Conservation (phyloP, 441 rosid genomes). For the Aquilaria agallochum region DNA sequence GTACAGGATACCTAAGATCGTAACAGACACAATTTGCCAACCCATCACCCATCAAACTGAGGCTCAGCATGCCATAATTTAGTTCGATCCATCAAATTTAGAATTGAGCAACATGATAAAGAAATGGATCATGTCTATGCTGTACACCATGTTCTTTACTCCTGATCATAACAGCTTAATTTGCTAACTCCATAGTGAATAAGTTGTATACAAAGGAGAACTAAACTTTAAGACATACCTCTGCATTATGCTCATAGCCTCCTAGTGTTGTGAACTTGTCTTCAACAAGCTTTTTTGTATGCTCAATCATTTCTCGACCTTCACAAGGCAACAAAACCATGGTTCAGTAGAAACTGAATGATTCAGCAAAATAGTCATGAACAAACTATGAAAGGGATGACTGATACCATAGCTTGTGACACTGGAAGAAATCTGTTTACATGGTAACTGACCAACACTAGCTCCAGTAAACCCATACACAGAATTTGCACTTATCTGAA, state of each 20-base stretch:
- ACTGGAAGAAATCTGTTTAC: slow-evolving; percentile 96
- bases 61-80: too few species aligned
- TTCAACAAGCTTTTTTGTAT: slow-evolving; percentile 86
- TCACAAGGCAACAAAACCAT: slow-evolving; percentile 21
- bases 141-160: too few species aligned
- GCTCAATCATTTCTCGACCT: slow-evolving; percentile 99
- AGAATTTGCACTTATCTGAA: slow-evolving; percentile 95
- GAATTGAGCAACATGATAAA: too few species aligned
- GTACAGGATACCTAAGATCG: too few species aligned
- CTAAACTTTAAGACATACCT: slow-evolving; percentile 40
- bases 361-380: slow-evolving; percentile 24
- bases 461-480: slow-evolving; percentile 99
- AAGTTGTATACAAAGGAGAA: too few species aligned
- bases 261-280: slow-evolving; percentile 75
- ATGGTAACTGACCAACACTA: slow-evolving; percentile 90
- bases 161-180: too few species aligned
- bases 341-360: not conserved
- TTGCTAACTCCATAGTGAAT: too few species aligned
- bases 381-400: slow-evolving; percentile 4
- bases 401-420: slow-evolving; percentile 95
- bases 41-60: too few species aligned
- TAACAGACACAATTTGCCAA: too few species aligned
- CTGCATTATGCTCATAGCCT: slow-evolving; percentile 87
- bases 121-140: too few species aligned
- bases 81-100: too few species aligned